Percentiles rank a stretch among this genome's conserved stretches.
phyloP scores from a whole-genome alignment of 2,329 filamentous ascomycete species.

The Beauveria asiatica region DNA sequence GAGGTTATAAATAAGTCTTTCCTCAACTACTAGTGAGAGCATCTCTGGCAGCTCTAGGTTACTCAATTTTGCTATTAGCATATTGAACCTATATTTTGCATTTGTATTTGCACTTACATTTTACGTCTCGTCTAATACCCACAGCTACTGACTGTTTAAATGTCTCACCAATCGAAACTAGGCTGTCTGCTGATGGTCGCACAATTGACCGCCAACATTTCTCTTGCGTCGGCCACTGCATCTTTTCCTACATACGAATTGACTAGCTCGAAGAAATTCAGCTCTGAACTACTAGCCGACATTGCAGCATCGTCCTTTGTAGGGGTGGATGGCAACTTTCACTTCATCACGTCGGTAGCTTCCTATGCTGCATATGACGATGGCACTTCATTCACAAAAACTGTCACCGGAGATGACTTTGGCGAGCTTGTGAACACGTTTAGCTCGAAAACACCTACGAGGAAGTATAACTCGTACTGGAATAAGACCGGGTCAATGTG shows the following conservation, averaged over 20 bases:
- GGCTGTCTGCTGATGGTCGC: background rate
- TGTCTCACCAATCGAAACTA: background rate
- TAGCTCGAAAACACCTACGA: background rate
- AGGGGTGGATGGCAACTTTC: background rate
- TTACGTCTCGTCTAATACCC: background rate
- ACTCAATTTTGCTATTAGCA: background rate
- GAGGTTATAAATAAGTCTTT: too few relatives aligned
- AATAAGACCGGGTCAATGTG: background rate
- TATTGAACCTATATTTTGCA: background rate
- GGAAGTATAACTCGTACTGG: background rate
- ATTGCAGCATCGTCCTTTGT: background rate
- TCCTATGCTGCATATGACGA: background rate
- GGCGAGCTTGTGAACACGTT: background rate
- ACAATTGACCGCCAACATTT: background rate
- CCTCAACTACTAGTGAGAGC: background rate
- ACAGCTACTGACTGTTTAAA: background rate
- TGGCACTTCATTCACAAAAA: background rate
- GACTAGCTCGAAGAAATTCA: background rate
- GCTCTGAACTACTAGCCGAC: background rate
- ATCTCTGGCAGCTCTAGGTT: background rate
- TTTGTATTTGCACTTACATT: background rate
- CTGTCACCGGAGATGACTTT: background rate
- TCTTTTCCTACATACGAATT: background rate
- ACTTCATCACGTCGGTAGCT: background rate
- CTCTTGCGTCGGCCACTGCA: background rate